phyloP scores from a whole-genome alignment of 2,329 filamentous ascomycete species.

The Ambrosiella xylebori region DNA sequence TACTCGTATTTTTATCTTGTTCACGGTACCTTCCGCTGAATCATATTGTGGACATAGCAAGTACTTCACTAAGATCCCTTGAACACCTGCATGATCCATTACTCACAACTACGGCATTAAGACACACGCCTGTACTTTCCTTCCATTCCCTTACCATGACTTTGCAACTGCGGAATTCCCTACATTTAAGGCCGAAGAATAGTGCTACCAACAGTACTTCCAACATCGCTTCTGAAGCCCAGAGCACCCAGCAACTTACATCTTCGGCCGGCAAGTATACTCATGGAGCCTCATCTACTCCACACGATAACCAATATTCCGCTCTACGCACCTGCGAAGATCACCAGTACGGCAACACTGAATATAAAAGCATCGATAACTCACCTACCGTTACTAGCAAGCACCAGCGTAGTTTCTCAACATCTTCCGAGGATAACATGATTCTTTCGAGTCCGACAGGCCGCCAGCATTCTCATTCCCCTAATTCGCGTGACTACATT shows the following conservation, averaged over 20 bases:
- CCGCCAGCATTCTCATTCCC: background rate
- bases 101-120: background rate
- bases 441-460: conserved; percentile 9
- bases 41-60: too few relatives aligned
- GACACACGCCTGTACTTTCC: background rate
- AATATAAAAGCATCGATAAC: background rate
- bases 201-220: background rate
- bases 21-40: too few relatives aligned
- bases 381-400: background rate
- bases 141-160: background rate
- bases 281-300: background rate
- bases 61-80: background rate
- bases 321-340: conserved; percentile 4
- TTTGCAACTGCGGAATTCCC: conserved; percentile 3
- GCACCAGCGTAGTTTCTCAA: conserved; percentile 6
- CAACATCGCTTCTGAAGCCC: background rate
- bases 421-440: conserved; percentile 11
- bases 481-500: background rate
- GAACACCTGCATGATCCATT: background rate
- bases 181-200: background rate
- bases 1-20: too few relatives aligned
- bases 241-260: background rate
- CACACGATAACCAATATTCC: background rate
- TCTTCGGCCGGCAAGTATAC: background rate
- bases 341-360: background rate